Base-by-base conservation (phyloP, 2,329 filamentous ascomycete species). In the Epichloe gansuensis region DNA sequence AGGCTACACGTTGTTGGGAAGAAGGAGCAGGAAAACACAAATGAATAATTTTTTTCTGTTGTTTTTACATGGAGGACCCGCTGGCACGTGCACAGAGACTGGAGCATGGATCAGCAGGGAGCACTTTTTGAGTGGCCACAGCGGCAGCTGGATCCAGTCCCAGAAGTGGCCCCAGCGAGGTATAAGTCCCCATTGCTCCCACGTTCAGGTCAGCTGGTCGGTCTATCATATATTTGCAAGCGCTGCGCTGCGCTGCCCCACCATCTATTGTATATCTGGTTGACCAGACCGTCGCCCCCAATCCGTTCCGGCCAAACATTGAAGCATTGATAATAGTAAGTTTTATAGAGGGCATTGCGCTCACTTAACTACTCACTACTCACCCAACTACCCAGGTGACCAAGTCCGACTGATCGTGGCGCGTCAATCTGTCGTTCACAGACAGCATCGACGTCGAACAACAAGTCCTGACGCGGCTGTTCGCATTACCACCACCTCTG, bases 31-130 rank as follows among this genome's bases (percentile, higher is more conserved):
- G 4, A 5, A n/a, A 17, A 13, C 3, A 12, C 7, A 0, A 3
- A 5, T 3, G n/a, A 1, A 2, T 15, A 3, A 34, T 39, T 51
- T 51, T 45, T 46, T 51, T 51, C n/a, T 39, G 17, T 51, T 31
- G 6, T 46, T 46, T 38, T 51, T 41, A 41, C 13, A 31, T 17
- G 31, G 31, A 17, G 41, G 49, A 46, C 31, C 35, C 42, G 23
- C 31, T 41, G 42, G 49, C 49, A 46, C 49, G 49, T 51, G 49
- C 42, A 51, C 17, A 13, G 7, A 39, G 31, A 35, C 13, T 51
- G 42, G 34, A 35, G 42, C 25, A 7, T 12, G 6, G 17, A 17
- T 17, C 17, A 17, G 17, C 17, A 17, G 17, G 17, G 17, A 17
- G 17, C 28, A 31, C 28, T 31, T 9, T 31, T 9, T 31, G 28